Evolutionary conservation across 1,284 basidiomycete species (phyloP).

Genomic region (Sanguinoderma infundibulare): DNA sequence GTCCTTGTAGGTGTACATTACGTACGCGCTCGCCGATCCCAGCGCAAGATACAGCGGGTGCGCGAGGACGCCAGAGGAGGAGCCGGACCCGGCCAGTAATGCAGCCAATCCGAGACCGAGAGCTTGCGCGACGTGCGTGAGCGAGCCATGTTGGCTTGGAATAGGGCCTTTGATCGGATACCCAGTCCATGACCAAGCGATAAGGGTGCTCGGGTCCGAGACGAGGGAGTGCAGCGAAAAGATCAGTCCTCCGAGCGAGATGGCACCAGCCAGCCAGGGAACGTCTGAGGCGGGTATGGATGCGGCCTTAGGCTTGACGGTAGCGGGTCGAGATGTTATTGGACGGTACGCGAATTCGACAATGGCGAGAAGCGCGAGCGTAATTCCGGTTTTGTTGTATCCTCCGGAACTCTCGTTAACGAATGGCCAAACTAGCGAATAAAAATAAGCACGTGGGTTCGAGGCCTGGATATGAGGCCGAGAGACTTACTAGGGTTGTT

Average conservation of each 20-base stretch:
- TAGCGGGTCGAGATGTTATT: not conserved
- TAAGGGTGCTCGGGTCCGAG: conserved; percentile 82
- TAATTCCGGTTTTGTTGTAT: conserved; percentile 72
- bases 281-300: conserved; percentile 13
- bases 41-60: conserved; percentile 57
- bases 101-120: conserved; percentile 57
- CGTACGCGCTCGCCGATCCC: conserved; percentile 55
- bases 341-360: conserved; percentile 26
- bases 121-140: conserved; percentile 72
- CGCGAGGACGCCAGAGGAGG: conserved; percentile 34
- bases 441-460: conserved; percentile 6
- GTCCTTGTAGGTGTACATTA: conserved; percentile 65
- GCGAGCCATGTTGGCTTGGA: conserved; percentile 73
- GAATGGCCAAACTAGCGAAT: conserved; percentile 76
- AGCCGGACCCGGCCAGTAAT: conserved; percentile 33
- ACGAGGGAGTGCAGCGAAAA: conserved; percentile 83
- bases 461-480: not conserved
- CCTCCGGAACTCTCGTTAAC: conserved; percentile 70
- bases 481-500: conserved; percentile 73
- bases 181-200: conserved; percentile 93
- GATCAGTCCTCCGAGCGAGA: conserved; percentile 76
- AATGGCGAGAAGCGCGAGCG: conserved; percentile 56
- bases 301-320: not conserved
- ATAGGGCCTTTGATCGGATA: conserved; percentile 80
- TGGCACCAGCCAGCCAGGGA: conserved; percentile 52